phyloP scores from a whole-genome alignment of 345 rosid genomes.

The Salix arbutifolia region DNA sequence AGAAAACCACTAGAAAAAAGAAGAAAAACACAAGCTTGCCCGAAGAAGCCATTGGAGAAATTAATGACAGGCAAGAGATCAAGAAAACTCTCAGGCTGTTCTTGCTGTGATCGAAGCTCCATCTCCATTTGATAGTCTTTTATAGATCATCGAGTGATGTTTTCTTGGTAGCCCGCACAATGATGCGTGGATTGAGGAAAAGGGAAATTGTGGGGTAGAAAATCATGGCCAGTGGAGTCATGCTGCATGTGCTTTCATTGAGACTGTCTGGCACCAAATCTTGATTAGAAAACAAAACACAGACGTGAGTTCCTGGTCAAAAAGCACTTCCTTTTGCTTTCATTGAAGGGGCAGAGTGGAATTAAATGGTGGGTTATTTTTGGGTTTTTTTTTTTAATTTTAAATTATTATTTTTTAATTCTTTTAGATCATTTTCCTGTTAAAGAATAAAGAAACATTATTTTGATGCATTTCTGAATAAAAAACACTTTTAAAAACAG shows the following conservation, averaged over 20 bases:
- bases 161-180: slow-evolving; percentile 17
- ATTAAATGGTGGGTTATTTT: too few relatives aligned
- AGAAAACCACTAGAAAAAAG: slow-evolving; percentile 20
- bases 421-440: too few relatives aligned
- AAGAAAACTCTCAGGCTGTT: background rate
- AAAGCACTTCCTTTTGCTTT: slow-evolving; percentile 18
- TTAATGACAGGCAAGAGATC: background rate
- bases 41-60: slow-evolving; percentile 38
- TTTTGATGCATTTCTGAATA: too few relatives aligned
- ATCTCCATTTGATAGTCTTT: background rate
- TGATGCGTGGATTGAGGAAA: slow-evolving; percentile 61
- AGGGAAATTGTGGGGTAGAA: slow-evolving; percentile 28
- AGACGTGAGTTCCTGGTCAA: background rate
- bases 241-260: slow-evolving; percentile 36
- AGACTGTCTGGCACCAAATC: slow-evolving; percentile 20
- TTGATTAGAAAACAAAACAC: background rate
- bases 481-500: too few relatives aligned
- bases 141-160: background rate
- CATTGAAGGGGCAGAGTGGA: background rate
- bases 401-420: too few relatives aligned
- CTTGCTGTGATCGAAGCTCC: background rate
- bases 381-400: too few relatives aligned
- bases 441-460: too few relatives aligned
- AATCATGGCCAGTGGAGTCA: slow-evolving; percentile 20
- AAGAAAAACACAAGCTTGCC: slow-evolving; percentile 13